Evolutionary conservation across 2,329 filamentous ascomycete genomes (phyloP).

Genomic region (Calonectria montana): DNA sequence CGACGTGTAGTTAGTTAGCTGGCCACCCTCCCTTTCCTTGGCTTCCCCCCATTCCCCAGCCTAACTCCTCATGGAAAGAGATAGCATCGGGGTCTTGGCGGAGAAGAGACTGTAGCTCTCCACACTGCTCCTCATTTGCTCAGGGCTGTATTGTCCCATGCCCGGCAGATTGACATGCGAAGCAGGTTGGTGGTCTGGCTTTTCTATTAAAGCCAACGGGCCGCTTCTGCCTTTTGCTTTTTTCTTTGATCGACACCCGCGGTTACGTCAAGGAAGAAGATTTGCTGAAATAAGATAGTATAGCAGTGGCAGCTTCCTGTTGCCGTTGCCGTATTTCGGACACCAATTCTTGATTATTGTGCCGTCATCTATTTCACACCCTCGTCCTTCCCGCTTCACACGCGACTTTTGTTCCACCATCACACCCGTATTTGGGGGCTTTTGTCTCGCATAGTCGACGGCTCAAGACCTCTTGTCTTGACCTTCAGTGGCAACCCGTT

Average conservation of each 20-base stretch:
- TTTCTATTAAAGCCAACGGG: slow-evolving; percentile 34
- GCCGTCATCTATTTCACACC: slow-evolving; percentile 15
- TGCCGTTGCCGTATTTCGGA: neutral
- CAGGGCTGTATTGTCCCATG: slow-evolving; percentile 25
- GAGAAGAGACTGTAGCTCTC: slow-evolving; percentile 21
- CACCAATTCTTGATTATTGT: neutral
- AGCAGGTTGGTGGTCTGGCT: neutral
- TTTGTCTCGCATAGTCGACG: slow-evolving; percentile 33
- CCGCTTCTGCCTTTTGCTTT: slow-evolving; percentile 11
- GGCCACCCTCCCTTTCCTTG: neutral
- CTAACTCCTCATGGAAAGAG: slow-evolving; percentile 11
- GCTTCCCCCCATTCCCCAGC: slow-evolving; percentile 2
- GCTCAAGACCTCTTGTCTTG: slow-evolving; percentile 29
- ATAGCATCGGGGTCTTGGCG: slow-evolving; percentile 26
- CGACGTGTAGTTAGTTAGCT: slow-evolving; percentile 5
- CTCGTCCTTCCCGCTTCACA: slow-evolving; percentile 29
- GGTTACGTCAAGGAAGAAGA: neutral
- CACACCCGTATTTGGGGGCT: slow-evolving; percentile 37
- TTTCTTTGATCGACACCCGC: neutral
- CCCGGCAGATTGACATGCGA: slow-evolving; percentile 25
- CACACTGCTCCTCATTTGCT: slow-evolving; percentile 30
- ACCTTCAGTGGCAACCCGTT: slow-evolving; percentile 20
- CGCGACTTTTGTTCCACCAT: slow-evolving; percentile 40
- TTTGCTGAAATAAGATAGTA: neutral
- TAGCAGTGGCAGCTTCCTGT: neutral